These are phyloP conservation scores for Daldinia sp. DNA, from an alignment of 2,329 filamentous ascomycete genomes.

Conservation along the genomic window DNA sequence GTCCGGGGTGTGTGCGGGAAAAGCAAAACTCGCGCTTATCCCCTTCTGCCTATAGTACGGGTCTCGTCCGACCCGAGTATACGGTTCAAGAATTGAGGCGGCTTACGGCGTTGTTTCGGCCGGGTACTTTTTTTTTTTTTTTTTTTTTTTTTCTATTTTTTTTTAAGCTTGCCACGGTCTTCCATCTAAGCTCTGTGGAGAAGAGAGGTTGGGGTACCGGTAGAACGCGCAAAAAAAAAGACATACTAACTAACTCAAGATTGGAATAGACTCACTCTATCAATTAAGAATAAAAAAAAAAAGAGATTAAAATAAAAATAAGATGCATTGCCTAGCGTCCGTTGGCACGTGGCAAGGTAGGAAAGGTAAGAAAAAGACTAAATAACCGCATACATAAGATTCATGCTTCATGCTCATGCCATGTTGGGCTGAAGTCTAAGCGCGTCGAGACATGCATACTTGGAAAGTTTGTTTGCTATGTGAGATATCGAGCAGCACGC, in stretches of 20 bases:
- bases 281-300: not conserved
- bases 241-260: not conserved
- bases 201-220: too few relatives aligned
- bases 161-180: too few relatives aligned
- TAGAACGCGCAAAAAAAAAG: not conserved
- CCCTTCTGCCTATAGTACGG: not conserved
- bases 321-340: not conserved
- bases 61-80: slow-evolving; percentile 1
- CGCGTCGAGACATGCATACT: slow-evolving; percentile 3
- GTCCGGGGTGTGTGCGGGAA: too few relatives aligned
- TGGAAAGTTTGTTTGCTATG: slow-evolving; percentile 8
- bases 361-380: not conserved
- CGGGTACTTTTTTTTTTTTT: not conserved
- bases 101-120: slow-evolving; percentile 6
- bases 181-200: too few relatives aligned
- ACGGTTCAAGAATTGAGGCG: slow-evolving; percentile 7
- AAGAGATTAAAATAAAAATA: not conserved
- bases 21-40: not conserved
- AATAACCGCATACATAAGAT: not conserved
- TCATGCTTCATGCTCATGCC: not conserved
- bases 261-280: not conserved
- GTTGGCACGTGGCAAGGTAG: slow-evolving; percentile 7
- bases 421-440: slow-evolving; percentile 4
- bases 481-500: not conserved
- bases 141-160: too few relatives aligned